phyloP scores from a whole-genome alignment of 192 early-diverging fungal genomes.

The Umbelopsis vinacea region DNA sequence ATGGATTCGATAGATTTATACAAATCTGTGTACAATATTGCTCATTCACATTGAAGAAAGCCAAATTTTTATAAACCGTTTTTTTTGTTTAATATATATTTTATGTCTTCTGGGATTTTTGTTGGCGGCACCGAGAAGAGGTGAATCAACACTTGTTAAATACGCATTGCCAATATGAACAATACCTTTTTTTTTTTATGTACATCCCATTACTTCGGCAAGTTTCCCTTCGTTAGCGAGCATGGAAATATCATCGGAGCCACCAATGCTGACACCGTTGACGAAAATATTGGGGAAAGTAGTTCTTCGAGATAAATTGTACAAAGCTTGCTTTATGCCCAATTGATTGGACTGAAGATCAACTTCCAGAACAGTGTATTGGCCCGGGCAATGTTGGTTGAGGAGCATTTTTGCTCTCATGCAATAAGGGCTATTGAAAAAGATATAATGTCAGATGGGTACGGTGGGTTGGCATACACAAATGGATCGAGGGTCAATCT shows the following conservation, averaged over 20 bases:
- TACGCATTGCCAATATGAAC: too few species aligned
- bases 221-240: slow-evolving; percentile 11
- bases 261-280: slow-evolving; percentile 29
- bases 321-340: slow-evolving; percentile 29
- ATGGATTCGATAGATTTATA: slow-evolving; percentile 48
- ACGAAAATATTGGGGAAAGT: slow-evolving; percentile 38
- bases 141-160: too few species aligned
- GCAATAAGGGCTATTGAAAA: slow-evolving; percentile 35
- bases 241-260: slow-evolving; percentile 30
- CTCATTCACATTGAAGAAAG: not conserved
- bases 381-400: slow-evolving; percentile 20
- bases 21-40: not conserved
- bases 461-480: too few species aligned
- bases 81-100: not conserved
- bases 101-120: too few species aligned
- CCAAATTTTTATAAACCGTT: not conserved
- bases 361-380: slow-evolving; percentile 30
- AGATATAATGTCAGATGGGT: not conserved
- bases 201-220: slow-evolving; percentile 4
- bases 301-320: slow-evolving; percentile 19
- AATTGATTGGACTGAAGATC: slow-evolving; percentile 24
- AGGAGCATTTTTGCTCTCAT: slow-evolving; percentile 32
- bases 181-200: not conserved
- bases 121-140: too few species aligned
- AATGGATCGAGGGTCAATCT: not conserved